These are phyloP conservation scores for Neoboletus brunneissimus DNA, from an alignment of 768 basidiomycete genomes.

Conservation along the genomic window DNA sequence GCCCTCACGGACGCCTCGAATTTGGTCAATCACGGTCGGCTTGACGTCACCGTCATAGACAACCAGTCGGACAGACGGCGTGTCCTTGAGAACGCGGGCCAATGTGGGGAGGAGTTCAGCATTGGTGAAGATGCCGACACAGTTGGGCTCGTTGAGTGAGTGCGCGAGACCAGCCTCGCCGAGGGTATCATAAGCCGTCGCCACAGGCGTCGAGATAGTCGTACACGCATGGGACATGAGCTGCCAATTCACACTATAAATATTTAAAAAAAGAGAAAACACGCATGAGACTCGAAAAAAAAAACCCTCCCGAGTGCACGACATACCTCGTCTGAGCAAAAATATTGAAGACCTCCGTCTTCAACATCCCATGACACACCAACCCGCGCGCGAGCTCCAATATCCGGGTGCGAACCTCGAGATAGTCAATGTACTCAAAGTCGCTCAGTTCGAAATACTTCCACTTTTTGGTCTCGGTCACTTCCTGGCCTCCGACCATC, in stretches of 20 bases:
- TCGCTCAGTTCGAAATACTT: conserved; percentile 91
- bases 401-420: conserved; percentile 65
- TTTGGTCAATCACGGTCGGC: no score
- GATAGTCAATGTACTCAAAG: conserved; percentile 77
- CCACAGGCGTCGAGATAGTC: conserved; percentile 75
- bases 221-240: conserved; percentile 80
- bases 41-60: no score
- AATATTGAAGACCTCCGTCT: conserved; percentile 81
- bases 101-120: no score
- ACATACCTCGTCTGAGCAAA: conserved; percentile 84
- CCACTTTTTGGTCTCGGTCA: conserved; percentile 91
- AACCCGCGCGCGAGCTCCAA: conserved; percentile 69
- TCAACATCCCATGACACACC: conserved; percentile 62
- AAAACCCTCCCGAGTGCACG: neutral
- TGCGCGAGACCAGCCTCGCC: conserved; percentile 86
- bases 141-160: conserved; percentile 90
- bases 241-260: conserved; percentile 80
- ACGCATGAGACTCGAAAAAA: neutral
- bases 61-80: no score
- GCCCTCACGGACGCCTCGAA: no score
- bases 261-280: no score
- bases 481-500: conserved; percentile 76
- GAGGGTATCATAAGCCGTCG: conserved; percentile 95
- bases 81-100: no score
- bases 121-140: no score